These are phyloP conservation scores for Plasmodium vivax DNA, from an alignment of 169 alveolate species.

Conservation along the genomic window DNA sequence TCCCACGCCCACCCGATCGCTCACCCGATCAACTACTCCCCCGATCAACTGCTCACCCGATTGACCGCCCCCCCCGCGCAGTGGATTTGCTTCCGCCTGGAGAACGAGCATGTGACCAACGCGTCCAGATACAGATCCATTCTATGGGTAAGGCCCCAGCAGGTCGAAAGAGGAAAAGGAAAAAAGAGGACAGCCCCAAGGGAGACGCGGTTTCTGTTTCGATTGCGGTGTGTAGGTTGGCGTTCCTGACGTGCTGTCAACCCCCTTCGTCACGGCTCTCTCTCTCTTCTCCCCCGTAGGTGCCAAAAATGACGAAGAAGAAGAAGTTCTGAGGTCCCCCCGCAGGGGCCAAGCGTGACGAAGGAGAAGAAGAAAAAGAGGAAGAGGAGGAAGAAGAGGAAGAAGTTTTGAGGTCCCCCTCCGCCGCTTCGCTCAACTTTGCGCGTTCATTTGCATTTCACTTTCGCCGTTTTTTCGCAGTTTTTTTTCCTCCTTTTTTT, in stretches of 20 bases:
- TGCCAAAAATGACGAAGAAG: constrained; percentile 38
- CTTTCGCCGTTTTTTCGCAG: not conserved
- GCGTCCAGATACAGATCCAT: constrained; percentile 87
- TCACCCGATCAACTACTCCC: too few relatives aligned
- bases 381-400: not conserved
- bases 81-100: constrained; percentile 89
- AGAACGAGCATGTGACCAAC: constrained; percentile 89
- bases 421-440: not conserved
- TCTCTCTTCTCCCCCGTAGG: not conserved
- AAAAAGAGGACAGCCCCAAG: not conserved
- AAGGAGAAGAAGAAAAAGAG: too few relatives aligned
- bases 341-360: too few relatives aligned
- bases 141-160: constrained; percentile 85
- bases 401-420: constrained; percentile 11
- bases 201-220: not conserved
- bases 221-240: not conserved
- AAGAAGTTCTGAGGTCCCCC: constrained; percentile 10
- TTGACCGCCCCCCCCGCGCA: not conserved
- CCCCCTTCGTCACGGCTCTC: not conserved
- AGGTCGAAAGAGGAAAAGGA: constrained; percentile 68
- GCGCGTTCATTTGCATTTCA: not conserved
- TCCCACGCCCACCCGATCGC: not conserved
- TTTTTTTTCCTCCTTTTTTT: not conserved
- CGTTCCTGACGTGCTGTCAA: not conserved
- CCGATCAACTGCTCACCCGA: not conserved